Evolutionary conservation across 805 yeast genomes (phyloP).

Genomic region (Candida golubevii): DNA sequence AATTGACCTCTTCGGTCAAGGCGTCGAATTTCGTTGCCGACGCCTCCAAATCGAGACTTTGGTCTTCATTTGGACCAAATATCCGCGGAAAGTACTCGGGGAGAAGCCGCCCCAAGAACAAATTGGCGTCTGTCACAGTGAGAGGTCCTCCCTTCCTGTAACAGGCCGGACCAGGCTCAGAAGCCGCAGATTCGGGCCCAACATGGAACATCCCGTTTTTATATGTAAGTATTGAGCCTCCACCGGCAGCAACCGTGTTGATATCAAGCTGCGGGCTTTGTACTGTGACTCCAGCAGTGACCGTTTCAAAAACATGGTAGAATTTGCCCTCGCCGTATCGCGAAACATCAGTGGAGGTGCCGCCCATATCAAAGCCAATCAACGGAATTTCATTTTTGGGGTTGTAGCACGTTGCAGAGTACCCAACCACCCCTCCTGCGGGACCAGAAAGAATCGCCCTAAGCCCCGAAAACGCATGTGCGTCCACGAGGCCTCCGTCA

Average conservation of each 20-base stretch:
- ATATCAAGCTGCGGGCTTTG: conserved; percentile 44
- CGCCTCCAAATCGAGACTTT: conserved; percentile 14
- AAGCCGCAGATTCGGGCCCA: conserved; percentile 19
- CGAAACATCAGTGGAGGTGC: conserved; percentile 45
- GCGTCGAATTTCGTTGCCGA: conserved; percentile 10
- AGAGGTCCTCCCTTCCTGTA: conserved; percentile 20
- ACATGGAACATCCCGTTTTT: conserved; percentile 19
- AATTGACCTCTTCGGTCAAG: conserved; percentile 14
- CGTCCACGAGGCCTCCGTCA: conserved; percentile 91
- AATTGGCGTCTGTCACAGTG: conserved; percentile 20
- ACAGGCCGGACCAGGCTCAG: conserved; percentile 21
- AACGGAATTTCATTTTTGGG: conserved; percentile 49
- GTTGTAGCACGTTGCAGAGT: conserved; percentile 69
- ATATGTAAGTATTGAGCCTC: conserved; percentile 32
- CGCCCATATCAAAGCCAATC: conserved; percentile 43
- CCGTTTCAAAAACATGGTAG: conserved; percentile 43
- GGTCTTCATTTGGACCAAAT: conserved; percentile 15
- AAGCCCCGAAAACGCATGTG: conserved; percentile 78
- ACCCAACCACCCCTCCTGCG: conserved; percentile 97
- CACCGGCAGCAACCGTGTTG: conserved; percentile 47
- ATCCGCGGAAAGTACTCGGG: conserved; percentile 19
- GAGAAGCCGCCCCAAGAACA: conserved; percentile 16
- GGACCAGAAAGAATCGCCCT: conserved; percentile 92
- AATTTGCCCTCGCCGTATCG: conserved; percentile 35
- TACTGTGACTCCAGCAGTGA: conserved; percentile 40